Percentiles rank a stretch among this genome's conserved stretches.
Conservation (phyloP, 768 basidiomycete genomes). For the Termitomyces sp. region DNA sequence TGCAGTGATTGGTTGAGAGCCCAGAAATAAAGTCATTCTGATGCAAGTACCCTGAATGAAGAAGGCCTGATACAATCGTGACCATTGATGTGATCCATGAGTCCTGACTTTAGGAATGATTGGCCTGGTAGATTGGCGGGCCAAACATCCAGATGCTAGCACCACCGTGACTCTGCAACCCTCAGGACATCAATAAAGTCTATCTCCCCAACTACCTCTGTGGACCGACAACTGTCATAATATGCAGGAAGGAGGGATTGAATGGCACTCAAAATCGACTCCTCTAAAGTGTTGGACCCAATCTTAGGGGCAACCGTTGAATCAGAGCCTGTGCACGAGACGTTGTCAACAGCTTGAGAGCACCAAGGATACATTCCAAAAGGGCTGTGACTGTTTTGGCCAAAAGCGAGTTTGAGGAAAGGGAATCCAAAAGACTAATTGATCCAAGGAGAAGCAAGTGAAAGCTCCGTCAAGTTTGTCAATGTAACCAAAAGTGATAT, state of each 20-base stretch:
- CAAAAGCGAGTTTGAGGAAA: slow-evolving; percentile 36
- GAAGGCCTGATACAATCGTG: slow-evolving; percentile 35
- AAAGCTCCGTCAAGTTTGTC: slow-evolving; percentile 15
- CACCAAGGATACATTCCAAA: slow-evolving; percentile 31
- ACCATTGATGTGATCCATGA: slow-evolving; percentile 40
- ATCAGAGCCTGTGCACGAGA: slow-evolving; percentile 20
- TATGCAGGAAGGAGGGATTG: slow-evolving; percentile 34
- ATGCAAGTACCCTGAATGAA: slow-evolving; percentile 34
- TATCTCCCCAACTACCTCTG: slow-evolving; percentile 8
- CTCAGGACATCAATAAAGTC: slow-evolving; percentile 18
- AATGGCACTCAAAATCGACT: slow-evolving; percentile 39
- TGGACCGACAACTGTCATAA: slow-evolving; percentile 21
- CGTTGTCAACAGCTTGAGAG: slow-evolving; percentile 19
- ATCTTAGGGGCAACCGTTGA: slow-evolving; percentile 26
- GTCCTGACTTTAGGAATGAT: slow-evolving; percentile 34
- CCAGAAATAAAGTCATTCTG: slow-evolving; percentile 29
- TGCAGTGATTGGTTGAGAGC: slow-evolving; percentile 29
- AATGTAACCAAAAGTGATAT: not conserved
- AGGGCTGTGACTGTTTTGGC: slow-evolving; percentile 14
- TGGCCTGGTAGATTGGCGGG: slow-evolving; percentile 22
- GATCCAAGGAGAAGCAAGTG: slow-evolving; percentile 44
- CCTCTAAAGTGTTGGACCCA: slow-evolving; percentile 33
- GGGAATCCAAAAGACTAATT: slow-evolving; percentile 40
- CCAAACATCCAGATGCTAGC: slow-evolving; percentile 16
- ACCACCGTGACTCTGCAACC: slow-evolving; percentile 29